Percentiles rank a stretch among this genome's conserved stretches.
Conservation (phyloP, 2,329 filamentous ascomycete genomes). For the Lizonia empirigonia region DNA sequence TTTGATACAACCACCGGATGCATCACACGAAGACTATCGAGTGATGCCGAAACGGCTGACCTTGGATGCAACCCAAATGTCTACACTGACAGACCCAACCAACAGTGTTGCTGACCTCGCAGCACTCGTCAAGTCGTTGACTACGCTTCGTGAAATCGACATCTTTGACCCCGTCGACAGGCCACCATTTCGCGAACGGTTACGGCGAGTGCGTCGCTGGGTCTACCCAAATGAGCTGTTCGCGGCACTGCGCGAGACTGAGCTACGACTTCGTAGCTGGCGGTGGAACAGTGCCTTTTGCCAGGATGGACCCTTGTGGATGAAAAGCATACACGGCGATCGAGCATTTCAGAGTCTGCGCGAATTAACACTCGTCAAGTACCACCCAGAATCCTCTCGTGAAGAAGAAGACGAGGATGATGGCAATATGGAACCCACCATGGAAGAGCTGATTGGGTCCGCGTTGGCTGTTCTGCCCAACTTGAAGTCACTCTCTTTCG, state of each 20-base stretch:
- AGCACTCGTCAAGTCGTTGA: constrained; percentile 66
- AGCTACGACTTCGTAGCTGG: constrained; percentile 57
- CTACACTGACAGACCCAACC: constrained; percentile 60
- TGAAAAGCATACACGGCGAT: constrained; percentile 55
- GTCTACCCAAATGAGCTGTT: constrained; percentile 71
- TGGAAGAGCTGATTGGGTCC: constrained; percentile 54
- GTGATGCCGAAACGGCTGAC: constrained; percentile 73
- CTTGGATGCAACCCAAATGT: constrained; percentile 67
- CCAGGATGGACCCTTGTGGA: constrained; percentile 38
- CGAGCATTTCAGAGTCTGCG: constrained; percentile 46
- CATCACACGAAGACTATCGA: constrained; percentile 62
- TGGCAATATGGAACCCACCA: constrained; percentile 28
- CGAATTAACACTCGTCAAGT: constrained; percentile 46
- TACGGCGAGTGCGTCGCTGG: constrained; percentile 64
- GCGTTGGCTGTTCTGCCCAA: constrained; percentile 64
- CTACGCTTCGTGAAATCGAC: constrained; percentile 71
- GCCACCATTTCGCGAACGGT: constrained; percentile 67
- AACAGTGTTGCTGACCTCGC: constrained; percentile 62
- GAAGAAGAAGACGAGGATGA: constrained; percentile 23
- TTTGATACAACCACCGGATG: constrained; percentile 57
- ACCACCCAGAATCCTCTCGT: constrained; percentile 28
- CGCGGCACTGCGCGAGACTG: constrained; percentile 61
- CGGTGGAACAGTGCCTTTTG: constrained; percentile 62
- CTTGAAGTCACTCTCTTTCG: constrained; percentile 72
- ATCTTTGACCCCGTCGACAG: constrained; percentile 73